Percentiles rank a stretch among this genome's conserved stretches.
Conservation (phyloP, 495 filamentous ascomycete genomes). For the Daldinia childiae region DNA sequence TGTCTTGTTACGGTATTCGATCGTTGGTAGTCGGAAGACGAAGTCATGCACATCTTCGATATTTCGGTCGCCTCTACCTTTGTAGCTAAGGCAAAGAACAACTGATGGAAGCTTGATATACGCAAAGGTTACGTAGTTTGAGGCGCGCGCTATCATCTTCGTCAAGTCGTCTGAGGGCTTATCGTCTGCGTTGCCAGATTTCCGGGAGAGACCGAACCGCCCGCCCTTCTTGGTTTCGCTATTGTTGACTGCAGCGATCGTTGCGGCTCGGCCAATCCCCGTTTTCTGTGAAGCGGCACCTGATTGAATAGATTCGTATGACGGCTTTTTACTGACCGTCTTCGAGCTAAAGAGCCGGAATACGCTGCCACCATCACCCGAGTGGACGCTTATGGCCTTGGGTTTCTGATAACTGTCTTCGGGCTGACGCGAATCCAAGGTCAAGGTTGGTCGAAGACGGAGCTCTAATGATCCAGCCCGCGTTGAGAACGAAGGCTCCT, state of each 20-base stretch:
- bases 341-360: slow-evolving; percentile 65
- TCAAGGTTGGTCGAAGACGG: slow-evolving; percentile 79
- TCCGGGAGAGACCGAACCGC: slow-evolving; percentile 56
- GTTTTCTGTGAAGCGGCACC: slow-evolving; percentile 50
- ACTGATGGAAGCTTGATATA: slow-evolving; percentile 95
- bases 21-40: slow-evolving; percentile 91
- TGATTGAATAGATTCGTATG: slow-evolving; percentile 70
- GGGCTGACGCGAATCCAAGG: slow-evolving; percentile 60
- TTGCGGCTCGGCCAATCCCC: slow-evolving; percentile 62
- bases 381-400: slow-evolving; percentile 62
- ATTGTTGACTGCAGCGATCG: slow-evolving; percentile 53
- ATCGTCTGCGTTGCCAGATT: slow-evolving; percentile 47
- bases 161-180: slow-evolving; percentile 88
- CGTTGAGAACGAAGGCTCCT: slow-evolving; percentile 56
- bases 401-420: slow-evolving; percentile 51
- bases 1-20: slow-evolving; percentile 97
- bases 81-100: slow-evolving; percentile 95
- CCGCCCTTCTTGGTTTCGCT: slow-evolving; percentile 62
- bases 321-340: slow-evolving; percentile 67
- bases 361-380: slow-evolving; percentile 57
- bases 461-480: slow-evolving; percentile 77
- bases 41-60: slow-evolving; percentile 96
- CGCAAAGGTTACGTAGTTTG: slow-evolving; percentile 95
- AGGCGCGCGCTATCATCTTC: slow-evolving; percentile 95
- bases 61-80: slow-evolving; percentile 94